Base-by-base conservation (phyloP, 148 eudicot species). In the Pouteria glomerata region DNA sequence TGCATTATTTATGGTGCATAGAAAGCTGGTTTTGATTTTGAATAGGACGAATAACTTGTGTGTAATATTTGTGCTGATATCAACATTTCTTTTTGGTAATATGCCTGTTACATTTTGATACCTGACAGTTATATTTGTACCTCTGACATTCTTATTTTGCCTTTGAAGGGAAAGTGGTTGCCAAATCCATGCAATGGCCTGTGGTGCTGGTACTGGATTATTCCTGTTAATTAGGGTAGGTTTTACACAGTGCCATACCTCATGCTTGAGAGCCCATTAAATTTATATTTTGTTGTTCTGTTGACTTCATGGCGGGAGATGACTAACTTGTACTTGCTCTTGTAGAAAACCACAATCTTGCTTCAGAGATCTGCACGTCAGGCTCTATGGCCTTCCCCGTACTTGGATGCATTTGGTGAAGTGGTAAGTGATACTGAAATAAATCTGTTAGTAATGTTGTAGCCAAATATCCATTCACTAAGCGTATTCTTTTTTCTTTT, bases 401-500 rank as follows among this genome's bases (percentile, higher is more conserved):
- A 95, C 86, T 90, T 95, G 83, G 99, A 95, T 79, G 83, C 88
- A 69, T 95, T 78, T 77, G 99, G 99, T 64, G 99, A 95, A 88
- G 99, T 91, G 97, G 99, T 91, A 89, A 62, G 37, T 33, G 16
- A 1, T 39, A 27, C 13, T 56, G 33, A 48, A 41, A 26, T 45
- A 31, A n/a, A 60, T 60, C 35, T 15, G 59, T 6, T 59, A 34
- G 37, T n/a, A n/a, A 33, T 57, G 31, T 57, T 18, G 2, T 27
- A 68, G 42, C 12, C 23, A 35, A 31, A 21, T 16, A 60, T 73
- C 57, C 41, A 65, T 2, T 33, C 55, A 31, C n/a, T 56, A 15
- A 64, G 42, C 34, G 10, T 39, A 0, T 5, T 39, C 44, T 39
- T 39, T 39, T 39, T 39, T 39, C 10, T 39, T 39, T 39, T 39